Evolutionary conservation across 75 land plant genomes (phyloP).

Genomic region (Isoetes taiwanensis): DNA sequence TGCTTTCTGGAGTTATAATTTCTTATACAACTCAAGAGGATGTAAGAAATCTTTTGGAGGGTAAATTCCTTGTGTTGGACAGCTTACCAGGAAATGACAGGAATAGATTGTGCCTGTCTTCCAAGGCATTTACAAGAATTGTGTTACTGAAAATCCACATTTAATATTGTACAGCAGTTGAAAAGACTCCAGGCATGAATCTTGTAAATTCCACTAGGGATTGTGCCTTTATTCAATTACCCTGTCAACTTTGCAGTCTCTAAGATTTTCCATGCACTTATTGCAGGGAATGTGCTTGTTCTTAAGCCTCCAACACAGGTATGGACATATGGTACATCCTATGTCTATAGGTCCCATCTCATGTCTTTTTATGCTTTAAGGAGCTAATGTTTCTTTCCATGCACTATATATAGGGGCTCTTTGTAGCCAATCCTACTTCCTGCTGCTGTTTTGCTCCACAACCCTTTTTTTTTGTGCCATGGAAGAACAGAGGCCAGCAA

Average conservation of each 20-base stretch:
- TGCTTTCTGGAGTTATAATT: slow-evolving; percentile 62
- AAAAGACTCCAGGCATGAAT: too few relatives aligned
- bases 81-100: slow-evolving; percentile 92
- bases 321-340: too few relatives aligned
- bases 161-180: too few relatives aligned
- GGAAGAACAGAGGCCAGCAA: too few relatives aligned
- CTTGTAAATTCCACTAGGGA: neutral
- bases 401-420: too few relatives aligned
- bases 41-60: slow-evolving; percentile 68
- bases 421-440: too few relatives aligned
- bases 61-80: slow-evolving; percentile 64
- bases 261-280: neutral
- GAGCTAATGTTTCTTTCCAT: too few relatives aligned
- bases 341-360: too few relatives aligned
- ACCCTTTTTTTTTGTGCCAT: too few relatives aligned
- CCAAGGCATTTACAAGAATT: slow-evolving; percentile 84
- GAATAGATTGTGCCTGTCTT: slow-evolving; percentile 65
- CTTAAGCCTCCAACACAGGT: slow-evolving; percentile 6
- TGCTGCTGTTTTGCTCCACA: too few relatives aligned
- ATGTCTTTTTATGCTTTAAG: too few relatives aligned
- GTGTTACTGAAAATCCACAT: too few relatives aligned
- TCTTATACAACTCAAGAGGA: slow-evolving; percentile 88
- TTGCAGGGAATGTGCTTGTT: neutral
- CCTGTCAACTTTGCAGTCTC: slow-evolving; percentile 1
- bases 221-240: slow-evolving; percentile 2